Percentiles rank a stretch among this genome's conserved stretches.
Conservation (phyloP, 805 yeast species). For the Barnettozyma sucrosica region DNA sequence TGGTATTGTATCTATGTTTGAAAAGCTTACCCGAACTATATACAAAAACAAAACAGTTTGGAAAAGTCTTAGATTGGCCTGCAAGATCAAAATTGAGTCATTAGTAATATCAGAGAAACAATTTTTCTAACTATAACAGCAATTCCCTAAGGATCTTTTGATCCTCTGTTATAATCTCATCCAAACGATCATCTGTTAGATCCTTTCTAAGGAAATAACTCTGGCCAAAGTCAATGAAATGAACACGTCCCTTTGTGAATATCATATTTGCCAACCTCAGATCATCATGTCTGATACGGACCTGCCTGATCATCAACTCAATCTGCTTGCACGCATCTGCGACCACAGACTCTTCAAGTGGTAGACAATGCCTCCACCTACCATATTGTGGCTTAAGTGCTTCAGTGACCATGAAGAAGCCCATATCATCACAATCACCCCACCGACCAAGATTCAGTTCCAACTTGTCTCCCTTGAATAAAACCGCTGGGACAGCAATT, state of each 20-base stretch:
- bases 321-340: not conserved
- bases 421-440: constrained; percentile 1
- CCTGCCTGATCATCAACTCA: not conserved
- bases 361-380: not conserved
- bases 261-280: not conserved
- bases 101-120: not conserved
- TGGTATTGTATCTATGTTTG: too few species aligned
- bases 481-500: not conserved
- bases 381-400: not conserved
- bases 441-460: not conserved
- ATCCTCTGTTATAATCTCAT: not conserved
- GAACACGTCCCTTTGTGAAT: not conserved
- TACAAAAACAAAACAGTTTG: too few species aligned
- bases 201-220: not conserved
- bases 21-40: too few species aligned
- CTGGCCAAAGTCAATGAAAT: not conserved
- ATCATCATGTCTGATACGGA: not conserved
- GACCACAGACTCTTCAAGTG: not conserved
- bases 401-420: not conserved
- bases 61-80: too few species aligned
- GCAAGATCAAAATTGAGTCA: not conserved
- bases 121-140: not conserved
- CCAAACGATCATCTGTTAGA: not conserved
- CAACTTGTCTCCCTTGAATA: not conserved
- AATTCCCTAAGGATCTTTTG: not conserved